Evolutionary conservation across 148 eudicot species (phyloP).

Genomic region (Pouteria glomerata): DNA sequence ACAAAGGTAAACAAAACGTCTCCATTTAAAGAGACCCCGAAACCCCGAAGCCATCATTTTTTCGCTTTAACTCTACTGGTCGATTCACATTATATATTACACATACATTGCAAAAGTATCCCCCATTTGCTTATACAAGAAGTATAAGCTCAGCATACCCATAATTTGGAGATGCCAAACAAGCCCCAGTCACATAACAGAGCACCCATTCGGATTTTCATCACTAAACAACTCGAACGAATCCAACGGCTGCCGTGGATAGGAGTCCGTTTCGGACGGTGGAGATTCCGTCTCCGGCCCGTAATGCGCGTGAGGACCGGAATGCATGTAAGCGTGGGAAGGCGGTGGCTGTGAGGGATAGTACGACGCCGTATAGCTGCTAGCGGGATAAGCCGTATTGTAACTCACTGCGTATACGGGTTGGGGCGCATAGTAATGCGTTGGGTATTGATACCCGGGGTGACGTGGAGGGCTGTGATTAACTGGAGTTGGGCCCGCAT

Average conservation of each 20-base stretch:
- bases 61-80: not conserved
- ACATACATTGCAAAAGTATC: constrained; percentile 4
- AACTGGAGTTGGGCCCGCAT: constrained; percentile 19
- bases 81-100: not conserved
- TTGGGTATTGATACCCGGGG: constrained; percentile 31
- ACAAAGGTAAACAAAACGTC: not conserved
- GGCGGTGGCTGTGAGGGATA: constrained; percentile 45
- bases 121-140: constrained; percentile 10
- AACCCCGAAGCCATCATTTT: not conserved
- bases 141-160: constrained; percentile 11
- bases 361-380: constrained; percentile 56
- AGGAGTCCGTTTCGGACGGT: constrained; percentile 25
- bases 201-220: constrained; percentile 84
- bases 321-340: constrained; percentile 36
- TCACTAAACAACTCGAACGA: constrained; percentile 82
- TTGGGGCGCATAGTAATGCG: constrained; percentile 33
- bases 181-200: constrained; percentile 34
- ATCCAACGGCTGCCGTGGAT: constrained; percentile 47
- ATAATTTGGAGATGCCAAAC: not conserved
- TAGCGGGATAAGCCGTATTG: constrained; percentile 59
- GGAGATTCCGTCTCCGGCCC: constrained; percentile 29
- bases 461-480: constrained; percentile 35
- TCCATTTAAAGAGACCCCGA: not conserved
- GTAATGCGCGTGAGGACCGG: no score
- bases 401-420: constrained; percentile 46